Evolutionary conservation across 495 filamentous ascomycete genomes (phyloP).

Genomic region (Penicillium riverlandense): DNA sequence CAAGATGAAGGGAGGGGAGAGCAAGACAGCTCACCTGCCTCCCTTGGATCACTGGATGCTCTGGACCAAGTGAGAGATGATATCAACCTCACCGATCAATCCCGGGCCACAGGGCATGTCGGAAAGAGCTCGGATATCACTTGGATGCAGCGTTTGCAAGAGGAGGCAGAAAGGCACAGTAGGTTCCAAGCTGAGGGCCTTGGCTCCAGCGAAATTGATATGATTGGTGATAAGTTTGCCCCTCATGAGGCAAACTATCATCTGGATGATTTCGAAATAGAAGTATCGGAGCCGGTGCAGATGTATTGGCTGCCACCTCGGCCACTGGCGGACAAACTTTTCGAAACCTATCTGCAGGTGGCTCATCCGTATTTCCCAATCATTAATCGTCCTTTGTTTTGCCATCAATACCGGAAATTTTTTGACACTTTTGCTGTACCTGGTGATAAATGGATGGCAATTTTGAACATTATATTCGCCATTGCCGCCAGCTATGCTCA

Average conservation of each 20-base stretch:
- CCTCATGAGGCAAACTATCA: constrained; percentile 40
- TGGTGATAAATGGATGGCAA: constrained; percentile 45
- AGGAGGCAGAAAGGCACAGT: constrained; percentile 10
- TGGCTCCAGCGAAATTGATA: constrained; percentile 3
- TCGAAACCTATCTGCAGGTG: constrained; percentile 44
- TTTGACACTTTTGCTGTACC: constrained; percentile 17
- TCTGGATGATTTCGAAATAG: constrained; percentile 45
- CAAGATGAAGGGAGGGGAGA: neutral
- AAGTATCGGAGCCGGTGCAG: constrained; percentile 34
- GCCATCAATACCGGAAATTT: constrained; percentile 25
- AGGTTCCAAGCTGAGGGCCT: constrained; percentile 7
- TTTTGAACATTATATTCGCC: constrained; percentile 57
- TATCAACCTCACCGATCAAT: constrained; percentile 34
- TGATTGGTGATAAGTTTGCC: constrained; percentile 6
- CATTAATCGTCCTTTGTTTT: constrained; percentile 34
- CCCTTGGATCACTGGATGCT: constrained; percentile 49
- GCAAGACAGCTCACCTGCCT: constrained; percentile 21
- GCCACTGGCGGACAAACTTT: constrained; percentile 39
- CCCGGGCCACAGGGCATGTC: constrained; percentile 45
- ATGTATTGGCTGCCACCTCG: constrained; percentile 44
- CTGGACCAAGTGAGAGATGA: constrained; percentile 52
- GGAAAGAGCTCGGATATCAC: constrained; percentile 55
- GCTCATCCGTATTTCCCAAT: constrained; percentile 54
- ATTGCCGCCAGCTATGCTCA: constrained; percentile 49
- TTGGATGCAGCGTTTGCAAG: constrained; percentile 45